phyloP scores from a whole-genome alignment of 768 basidiomycete genomes.

The Mycena olivaceomarginata region DNA sequence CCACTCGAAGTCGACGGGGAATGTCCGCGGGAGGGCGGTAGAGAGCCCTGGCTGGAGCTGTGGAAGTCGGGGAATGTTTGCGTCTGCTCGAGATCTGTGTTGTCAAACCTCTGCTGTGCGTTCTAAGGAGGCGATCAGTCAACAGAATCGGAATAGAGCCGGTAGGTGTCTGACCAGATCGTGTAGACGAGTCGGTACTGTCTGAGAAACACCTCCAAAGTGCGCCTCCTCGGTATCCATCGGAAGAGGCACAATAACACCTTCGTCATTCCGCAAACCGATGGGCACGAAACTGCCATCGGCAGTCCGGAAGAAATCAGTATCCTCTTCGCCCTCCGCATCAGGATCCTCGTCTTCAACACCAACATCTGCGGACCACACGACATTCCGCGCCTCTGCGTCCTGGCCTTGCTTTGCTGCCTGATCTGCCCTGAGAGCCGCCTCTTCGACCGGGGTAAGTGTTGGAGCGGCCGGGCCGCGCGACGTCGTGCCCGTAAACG shows the following conservation, averaged over 20 bases:
- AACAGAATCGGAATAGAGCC: neutral
- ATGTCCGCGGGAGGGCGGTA: constrained; percentile 42
- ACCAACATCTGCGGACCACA: constrained; percentile 77
- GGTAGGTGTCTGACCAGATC: constrained; percentile 67
- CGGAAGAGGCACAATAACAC: constrained; percentile 68
- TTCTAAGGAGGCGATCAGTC: constrained; percentile 33
- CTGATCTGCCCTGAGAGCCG: constrained; percentile 70
- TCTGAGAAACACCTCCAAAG: constrained; percentile 71
- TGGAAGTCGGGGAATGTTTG: constrained; percentile 61
- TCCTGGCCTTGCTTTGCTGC: constrained; percentile 78
- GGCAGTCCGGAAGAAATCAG: constrained; percentile 60
- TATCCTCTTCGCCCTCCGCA: constrained; percentile 77
- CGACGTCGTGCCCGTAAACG: constrained; percentile 70
- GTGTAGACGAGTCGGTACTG: constrained; percentile 71
- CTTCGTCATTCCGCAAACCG: constrained; percentile 75
- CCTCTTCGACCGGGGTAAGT: constrained; percentile 77
- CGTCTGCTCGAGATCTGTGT: constrained; percentile 67
- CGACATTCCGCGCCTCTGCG: constrained; percentile 75
- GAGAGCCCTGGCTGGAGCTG: constrained; percentile 47
- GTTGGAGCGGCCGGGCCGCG: constrained; percentile 53
- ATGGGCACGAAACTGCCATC: constrained; percentile 67
- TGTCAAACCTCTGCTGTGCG: constrained; percentile 41
- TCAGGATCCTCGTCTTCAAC: constrained; percentile 71
- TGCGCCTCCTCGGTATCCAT: constrained; percentile 62
- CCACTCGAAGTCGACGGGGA: constrained; percentile 30